A percentile compares a stretch with the other conserved stretches of the same genome.
Conservation (phyloP, 2,329 filamentous ascomycete genomes). For the Penicillium sp. region DNA sequence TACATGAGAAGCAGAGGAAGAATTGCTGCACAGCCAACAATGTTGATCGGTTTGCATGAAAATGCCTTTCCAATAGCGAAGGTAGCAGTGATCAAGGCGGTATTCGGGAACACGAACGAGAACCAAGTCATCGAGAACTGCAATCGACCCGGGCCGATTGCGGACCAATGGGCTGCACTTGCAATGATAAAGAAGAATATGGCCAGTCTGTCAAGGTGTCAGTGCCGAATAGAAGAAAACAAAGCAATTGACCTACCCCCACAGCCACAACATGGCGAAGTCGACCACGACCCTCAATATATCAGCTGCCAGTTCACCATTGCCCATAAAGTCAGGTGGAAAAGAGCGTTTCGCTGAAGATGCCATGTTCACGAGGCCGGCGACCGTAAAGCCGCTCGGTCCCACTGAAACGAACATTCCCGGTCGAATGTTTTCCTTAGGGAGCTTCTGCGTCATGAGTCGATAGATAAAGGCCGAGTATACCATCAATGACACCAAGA, state of each 20-base stretch:
- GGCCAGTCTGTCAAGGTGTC: slow-evolving; percentile 52
- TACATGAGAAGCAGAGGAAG: slow-evolving; percentile 66
- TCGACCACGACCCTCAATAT: slow-evolving; percentile 57
- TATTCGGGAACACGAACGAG: slow-evolving; percentile 79
- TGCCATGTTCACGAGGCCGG: slow-evolving; percentile 60
- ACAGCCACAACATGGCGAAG: slow-evolving; percentile 73
- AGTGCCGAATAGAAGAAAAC: slow-evolving; percentile 5
- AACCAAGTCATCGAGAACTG: slow-evolving; percentile 85
- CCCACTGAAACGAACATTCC: slow-evolving; percentile 86
- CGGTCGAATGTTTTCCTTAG: slow-evolving; percentile 70
- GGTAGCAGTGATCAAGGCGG: slow-evolving; percentile 69
- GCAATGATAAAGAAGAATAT: slow-evolving; percentile 82
- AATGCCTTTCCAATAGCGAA: slow-evolving; percentile 67
- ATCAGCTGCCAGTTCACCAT: slow-evolving; percentile 54
- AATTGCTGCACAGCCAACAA: slow-evolving; percentile 68
- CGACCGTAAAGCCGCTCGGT: slow-evolving; percentile 67
- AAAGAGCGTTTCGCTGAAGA: slow-evolving; percentile 50
- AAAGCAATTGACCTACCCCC: slow-evolving; percentile 53
- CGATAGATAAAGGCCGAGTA: slow-evolving; percentile 81
- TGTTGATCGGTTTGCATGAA: slow-evolving; percentile 57
- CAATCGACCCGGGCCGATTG: slow-evolving; percentile 60
- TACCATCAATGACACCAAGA: slow-evolving; percentile 70
- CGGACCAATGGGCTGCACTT: slow-evolving; percentile 71
- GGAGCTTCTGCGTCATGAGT: slow-evolving; percentile 83
- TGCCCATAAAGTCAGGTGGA: slow-evolving; percentile 55